These are phyloP conservation scores for Claviceps sp. DNA, from an alignment of 2,329 filamentous ascomycete species.

Conservation along the genomic window DNA sequence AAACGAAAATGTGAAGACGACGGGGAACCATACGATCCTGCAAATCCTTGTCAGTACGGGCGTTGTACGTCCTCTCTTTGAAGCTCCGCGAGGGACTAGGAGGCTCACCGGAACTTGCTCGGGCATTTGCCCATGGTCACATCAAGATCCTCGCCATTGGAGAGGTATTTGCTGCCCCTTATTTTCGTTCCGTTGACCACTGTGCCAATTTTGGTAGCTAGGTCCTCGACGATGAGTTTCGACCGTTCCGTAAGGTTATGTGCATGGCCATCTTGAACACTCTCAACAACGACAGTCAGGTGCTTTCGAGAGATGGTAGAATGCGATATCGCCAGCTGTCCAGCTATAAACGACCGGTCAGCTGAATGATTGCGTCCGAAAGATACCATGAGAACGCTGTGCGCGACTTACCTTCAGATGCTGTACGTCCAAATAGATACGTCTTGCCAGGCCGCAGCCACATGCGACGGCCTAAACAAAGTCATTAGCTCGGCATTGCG, in stretches of 20 bases:
- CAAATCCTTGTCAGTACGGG: constrained; percentile 2
- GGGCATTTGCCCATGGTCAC: constrained; percentile 62
- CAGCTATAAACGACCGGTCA: constrained; percentile 30
- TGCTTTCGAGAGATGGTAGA: constrained; percentile 84
- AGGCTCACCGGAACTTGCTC: constrained; percentile 42
- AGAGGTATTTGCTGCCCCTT: constrained; percentile 42
- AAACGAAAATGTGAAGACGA: constrained; percentile 64
- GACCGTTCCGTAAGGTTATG: constrained; percentile 53
- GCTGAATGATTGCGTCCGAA: background rate
- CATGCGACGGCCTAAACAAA: constrained; percentile 34
- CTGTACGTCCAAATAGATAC: constrained; percentile 75
- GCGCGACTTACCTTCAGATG: constrained; percentile 41
- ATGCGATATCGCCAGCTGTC: constrained; percentile 57
- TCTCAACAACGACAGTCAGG: constrained; percentile 59
- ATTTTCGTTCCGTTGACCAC: constrained; percentile 60
- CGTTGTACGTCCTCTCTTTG: background rate
- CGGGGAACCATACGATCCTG: constrained; percentile 66
- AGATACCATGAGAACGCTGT: too few species aligned
- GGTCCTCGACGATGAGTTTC: constrained; percentile 60
- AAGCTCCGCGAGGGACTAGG: background rate
- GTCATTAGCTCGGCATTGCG: constrained; percentile 4
- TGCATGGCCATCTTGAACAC: constrained; percentile 52
- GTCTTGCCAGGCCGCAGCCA: constrained; percentile 80
- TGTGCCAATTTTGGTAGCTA: constrained; percentile 76
- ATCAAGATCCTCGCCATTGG: constrained; percentile 39